Evolutionary conservation across 306 rosid genomes (phyloP).

Genomic region (Sesbania bispinosa): DNA sequence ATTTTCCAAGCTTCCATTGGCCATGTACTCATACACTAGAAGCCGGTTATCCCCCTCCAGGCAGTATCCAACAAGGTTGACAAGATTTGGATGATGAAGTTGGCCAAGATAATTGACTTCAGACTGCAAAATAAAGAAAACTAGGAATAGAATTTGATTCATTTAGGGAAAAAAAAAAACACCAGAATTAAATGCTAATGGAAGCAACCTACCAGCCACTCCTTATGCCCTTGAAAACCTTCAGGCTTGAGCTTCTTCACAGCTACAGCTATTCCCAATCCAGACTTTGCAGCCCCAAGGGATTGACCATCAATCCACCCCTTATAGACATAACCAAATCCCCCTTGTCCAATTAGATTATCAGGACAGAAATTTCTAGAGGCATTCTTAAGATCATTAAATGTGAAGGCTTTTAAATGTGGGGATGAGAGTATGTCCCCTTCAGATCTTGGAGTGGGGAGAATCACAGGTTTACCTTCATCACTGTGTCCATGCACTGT

Average conservation of each 20-base stretch:
- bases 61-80: constrained; percentile 88
- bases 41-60: constrained; percentile 77
- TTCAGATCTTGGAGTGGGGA: constrained; percentile 69
- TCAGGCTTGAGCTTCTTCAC: constrained; percentile 90
- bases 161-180: neutral
- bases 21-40: constrained; percentile 89
- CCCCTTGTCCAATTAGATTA: constrained; percentile 80
- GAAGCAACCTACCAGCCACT: constrained; percentile 74
- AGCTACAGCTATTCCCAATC: constrained; percentile 64
- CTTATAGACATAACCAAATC: constrained; percentile 81
- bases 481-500: neutral
- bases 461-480: constrained; percentile 30
- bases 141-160: constrained; percentile 9
- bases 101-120: constrained; percentile 86
- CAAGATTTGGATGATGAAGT: constrained; percentile 87
- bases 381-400: constrained; percentile 61
- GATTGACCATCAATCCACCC: constrained; percentile 67
- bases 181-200: neutral
- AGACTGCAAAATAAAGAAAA: constrained; percentile 48
- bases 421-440: constrained; percentile 81
- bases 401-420: constrained; percentile 68
- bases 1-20: constrained; percentile 81
- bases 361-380: constrained; percentile 70
- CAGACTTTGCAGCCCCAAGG: constrained; percentile 41
- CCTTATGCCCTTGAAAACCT: constrained; percentile 94